Base-by-base conservation (phyloP, 305 asterid genomes). In the Fraxinus baroniana region DNA sequence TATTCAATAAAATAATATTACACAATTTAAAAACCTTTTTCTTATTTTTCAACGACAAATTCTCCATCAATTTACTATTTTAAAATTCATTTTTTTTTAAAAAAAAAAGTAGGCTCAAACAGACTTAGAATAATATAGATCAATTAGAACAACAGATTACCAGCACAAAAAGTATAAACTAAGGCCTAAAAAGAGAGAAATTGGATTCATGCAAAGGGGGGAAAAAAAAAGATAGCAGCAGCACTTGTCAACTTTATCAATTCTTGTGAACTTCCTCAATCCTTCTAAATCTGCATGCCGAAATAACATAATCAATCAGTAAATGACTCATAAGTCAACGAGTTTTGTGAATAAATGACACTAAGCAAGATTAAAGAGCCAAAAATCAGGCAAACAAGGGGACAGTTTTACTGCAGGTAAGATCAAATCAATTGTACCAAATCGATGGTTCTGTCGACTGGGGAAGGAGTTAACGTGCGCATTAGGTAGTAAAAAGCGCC, bases 401-500 rank as follows among this genome's bases (percentile, higher is more conserved):
- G 9, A 17, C 20, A 17, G 24, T 52, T 60, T 20, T 18, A 60
- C 71, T 64, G 72, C 17, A 64, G 72, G 72, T 22, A 24, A 64
- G 17, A 64, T 64, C 72, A 64, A 64, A 64, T 64, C 33, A 24
- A 55, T 24, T 24, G 32, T 86, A 88, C 91, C 88, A 81, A 77
- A 79, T 84, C 82, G 52, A 82, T 78, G 10, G 82, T 74, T 83
- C 77, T 75, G 41, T 71, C 22, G 26, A 74, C 52, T 76, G 77
- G 8, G 17, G 88, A 66, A 4, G 89, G 36, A 81, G 83, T 4
- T 77, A 81, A 77, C 83, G 89, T 83, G 85, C 98, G 98, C 68
- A 94, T 77, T 83, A 96, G 91, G 83, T 93, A 92, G 85, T 96
- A 96, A 74, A 91, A 93, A 0, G 92, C 91, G 36, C 98, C 98